Conservation (phyloP, 495 filamentous ascomycete genomes). For the Echria macrotheca region DNA sequence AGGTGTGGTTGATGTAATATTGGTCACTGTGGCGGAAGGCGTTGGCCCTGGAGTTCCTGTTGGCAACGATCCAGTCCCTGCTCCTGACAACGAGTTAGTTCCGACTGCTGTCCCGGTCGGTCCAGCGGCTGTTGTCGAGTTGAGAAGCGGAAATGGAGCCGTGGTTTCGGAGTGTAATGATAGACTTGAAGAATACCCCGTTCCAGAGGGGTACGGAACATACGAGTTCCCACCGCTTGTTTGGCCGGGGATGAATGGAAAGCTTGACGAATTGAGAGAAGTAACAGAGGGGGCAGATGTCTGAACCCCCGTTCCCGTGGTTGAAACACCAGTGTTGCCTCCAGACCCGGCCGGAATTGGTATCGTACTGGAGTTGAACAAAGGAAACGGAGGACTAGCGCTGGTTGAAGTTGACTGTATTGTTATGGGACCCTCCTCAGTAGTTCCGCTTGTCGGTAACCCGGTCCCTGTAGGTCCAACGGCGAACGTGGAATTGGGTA, state of each 20-base stretch:
- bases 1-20: too few species aligned
- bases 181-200: background rate
- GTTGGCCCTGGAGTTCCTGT: too few species aligned
- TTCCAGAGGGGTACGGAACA: too few species aligned
- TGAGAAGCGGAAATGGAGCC: constrained; percentile 7
- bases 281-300: background rate
- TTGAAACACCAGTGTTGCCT: background rate
- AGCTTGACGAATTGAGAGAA: background rate
- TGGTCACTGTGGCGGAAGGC: too few species aligned
- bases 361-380: background rate
- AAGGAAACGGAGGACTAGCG: too few species aligned
- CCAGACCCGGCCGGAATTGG: background rate
- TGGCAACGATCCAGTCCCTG: too few species aligned
- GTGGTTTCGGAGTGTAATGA: constrained; percentile 1
- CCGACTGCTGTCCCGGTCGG: constrained; percentile 9
- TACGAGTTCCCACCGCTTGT: too few species aligned
- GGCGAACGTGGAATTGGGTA: background rate
- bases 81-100: background rate
- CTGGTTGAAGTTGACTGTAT: too few species aligned
- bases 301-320: too few species aligned
- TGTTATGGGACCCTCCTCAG: too few species aligned
- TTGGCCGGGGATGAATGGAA: background rate
- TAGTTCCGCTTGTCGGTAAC: too few species aligned
- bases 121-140: constrained; percentile 8
- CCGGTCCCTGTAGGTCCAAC: background rate